Evolutionary conservation across 305 asterid genomes (phyloP).

Genomic region (Striga hermonthica): DNA sequence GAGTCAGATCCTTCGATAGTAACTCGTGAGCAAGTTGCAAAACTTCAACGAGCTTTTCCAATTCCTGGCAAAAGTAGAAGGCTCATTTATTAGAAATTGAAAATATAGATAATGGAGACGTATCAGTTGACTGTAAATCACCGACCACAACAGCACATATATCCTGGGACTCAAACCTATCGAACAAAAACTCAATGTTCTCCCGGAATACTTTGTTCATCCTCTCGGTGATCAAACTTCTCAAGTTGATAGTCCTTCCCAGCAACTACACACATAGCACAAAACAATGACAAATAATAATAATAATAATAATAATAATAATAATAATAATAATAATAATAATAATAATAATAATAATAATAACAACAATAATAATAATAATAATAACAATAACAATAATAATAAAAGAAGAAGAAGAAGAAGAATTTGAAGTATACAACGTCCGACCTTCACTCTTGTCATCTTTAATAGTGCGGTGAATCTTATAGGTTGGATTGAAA

Average conservation of each 20-base stretch:
- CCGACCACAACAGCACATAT: slow-evolving; percentile 89
- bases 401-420: slow-evolving; percentile 18
- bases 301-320: background rate
- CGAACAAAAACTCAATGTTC: slow-evolving; percentile 87
- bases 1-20: slow-evolving; percentile 68
- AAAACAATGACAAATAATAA: background rate
- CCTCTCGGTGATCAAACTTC: slow-evolving; percentile 85
- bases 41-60: slow-evolving; percentile 80
- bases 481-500: slow-evolving; percentile 86
- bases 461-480: slow-evolving; percentile 67
- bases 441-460: slow-evolving; percentile 84
- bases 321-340: background rate
- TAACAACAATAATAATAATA: too few relatives aligned
- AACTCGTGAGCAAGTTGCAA: slow-evolving; percentile 82
- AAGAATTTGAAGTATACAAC: background rate
- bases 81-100: slow-evolving; percentile 29
- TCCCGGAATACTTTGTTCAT: slow-evolving; percentile 85
- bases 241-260: slow-evolving; percentile 93
- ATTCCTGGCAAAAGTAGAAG: slow-evolving; percentile 59
- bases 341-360: background rate
- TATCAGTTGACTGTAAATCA: slow-evolving; percentile 25
- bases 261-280: slow-evolving; percentile 58
- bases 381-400: background rate
- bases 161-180: slow-evolving; percentile 94
- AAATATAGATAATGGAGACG: slow-evolving; percentile 27